Evolutionary conservation across 495 filamentous ascomycete species (phyloP).

Genomic region (Halenospora varia): DNA sequence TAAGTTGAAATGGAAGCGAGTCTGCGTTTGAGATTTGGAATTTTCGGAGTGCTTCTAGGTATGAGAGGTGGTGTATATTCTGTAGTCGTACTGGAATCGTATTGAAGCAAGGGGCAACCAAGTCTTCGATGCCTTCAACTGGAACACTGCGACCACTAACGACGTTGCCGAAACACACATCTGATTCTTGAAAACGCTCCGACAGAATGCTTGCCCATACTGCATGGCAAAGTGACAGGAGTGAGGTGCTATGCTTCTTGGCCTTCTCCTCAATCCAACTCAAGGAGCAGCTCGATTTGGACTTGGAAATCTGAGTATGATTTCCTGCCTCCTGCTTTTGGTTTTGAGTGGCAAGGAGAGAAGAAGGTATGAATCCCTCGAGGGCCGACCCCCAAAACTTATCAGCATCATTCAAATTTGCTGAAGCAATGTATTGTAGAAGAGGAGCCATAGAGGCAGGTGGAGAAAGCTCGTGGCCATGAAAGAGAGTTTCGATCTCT

Average conservation of each 20-base stretch:
- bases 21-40: slow-evolving; percentile 55
- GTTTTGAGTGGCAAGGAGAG: slow-evolving; percentile 7
- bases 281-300: slow-evolving; percentile 31
- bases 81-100: slow-evolving; percentile 73
- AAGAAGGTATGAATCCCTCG: slow-evolving; percentile 39
- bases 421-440: slow-evolving; percentile 40
- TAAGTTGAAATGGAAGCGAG: slow-evolving; percentile 61
- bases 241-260: slow-evolving; percentile 50
- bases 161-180: slow-evolving; percentile 82
- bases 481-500: slow-evolving; percentile 55
- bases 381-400: slow-evolving; percentile 59
- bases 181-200: slow-evolving; percentile 42
- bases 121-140: slow-evolving; percentile 58
- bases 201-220: slow-evolving; percentile 62
- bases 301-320: slow-evolving; percentile 1
- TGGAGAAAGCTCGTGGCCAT: slow-evolving; percentile 37
- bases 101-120: slow-evolving; percentile 85
- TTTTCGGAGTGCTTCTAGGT: slow-evolving; percentile 31
- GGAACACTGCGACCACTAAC: slow-evolving; percentile 67
- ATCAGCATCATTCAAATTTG: slow-evolving; percentile 38
- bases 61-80: slow-evolving; percentile 20
- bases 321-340: background rate
- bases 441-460: slow-evolving; percentile 43
- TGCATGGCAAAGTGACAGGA: slow-evolving; percentile 62
- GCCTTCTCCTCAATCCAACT: slow-evolving; percentile 40